Evolutionary conservation across 306 rosid species (phyloP).

Genomic region (Castanopsis chinensis): DNA sequence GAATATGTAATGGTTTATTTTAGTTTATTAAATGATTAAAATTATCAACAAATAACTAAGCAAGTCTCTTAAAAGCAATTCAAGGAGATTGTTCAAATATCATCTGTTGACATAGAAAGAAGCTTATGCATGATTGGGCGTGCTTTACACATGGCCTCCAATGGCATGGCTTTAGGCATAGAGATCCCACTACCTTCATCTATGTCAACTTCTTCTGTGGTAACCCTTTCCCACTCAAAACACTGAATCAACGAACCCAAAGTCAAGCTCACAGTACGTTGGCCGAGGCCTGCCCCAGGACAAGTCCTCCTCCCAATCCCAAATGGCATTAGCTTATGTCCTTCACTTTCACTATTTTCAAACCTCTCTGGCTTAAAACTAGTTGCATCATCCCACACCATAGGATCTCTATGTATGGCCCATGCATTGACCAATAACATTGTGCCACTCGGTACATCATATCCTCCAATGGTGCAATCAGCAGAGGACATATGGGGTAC

Average conservation of each 20-base stretch:
- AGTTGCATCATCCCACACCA: constrained; percentile 29
- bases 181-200: constrained; percentile 25
- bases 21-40: too few species aligned
- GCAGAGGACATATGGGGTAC: not conserved
- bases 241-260: constrained; percentile 36
- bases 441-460: not conserved
- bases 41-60: too few species aligned
- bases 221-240: constrained; percentile 40
- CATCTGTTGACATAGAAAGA: not conserved
- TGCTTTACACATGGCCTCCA: constrained; percentile 37
- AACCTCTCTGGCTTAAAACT: constrained; percentile 36
- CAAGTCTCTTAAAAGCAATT: too few species aligned
- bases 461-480: not conserved
- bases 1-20: too few species aligned
- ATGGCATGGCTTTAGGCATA: constrained; percentile 33
- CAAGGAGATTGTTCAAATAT: not conserved
- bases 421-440: constrained; percentile 36
- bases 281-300: not conserved
- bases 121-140: constrained; percentile 8
- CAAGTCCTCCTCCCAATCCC: constrained; percentile 13
- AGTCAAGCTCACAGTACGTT: not conserved
- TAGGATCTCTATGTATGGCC: constrained; percentile 40
- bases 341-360: not conserved
- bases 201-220: constrained; percentile 31
- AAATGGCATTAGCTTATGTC: constrained; percentile 20